Evolutionary conservation across 2,329 filamentous ascomycete species (phyloP).

Genomic region (Ceratocystis ficicola): DNA sequence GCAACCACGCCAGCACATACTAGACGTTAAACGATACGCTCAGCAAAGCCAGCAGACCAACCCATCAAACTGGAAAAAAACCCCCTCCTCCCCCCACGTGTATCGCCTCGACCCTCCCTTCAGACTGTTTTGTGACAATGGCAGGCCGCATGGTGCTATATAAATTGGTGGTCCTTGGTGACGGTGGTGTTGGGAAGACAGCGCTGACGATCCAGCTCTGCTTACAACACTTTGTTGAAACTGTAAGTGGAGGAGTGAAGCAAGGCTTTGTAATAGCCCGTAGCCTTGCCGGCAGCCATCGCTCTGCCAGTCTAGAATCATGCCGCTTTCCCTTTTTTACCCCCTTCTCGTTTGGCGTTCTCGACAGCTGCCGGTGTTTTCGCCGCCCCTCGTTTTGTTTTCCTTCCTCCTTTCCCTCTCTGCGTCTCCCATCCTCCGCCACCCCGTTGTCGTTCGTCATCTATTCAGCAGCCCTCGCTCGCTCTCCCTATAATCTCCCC

Average conservation of each 20-base stretch:
- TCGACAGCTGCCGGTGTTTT: background rate
- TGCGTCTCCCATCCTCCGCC: background rate
- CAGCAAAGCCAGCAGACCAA: background rate
- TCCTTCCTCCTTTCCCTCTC: background rate
- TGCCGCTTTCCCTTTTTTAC: background rate
- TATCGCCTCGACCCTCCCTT: background rate
- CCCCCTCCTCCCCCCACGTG: background rate
- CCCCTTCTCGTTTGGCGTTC: background rate
- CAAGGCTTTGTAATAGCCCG: background rate
- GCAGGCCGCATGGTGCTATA: conserved; percentile 90
- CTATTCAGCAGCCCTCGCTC: background rate
- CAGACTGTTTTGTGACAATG: conserved; percentile 38
- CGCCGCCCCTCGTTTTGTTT: background rate
- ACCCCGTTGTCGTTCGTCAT: background rate
- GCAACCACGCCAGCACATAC: background rate
- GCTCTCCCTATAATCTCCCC: background rate
- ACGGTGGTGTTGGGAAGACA: conserved; percentile 89
- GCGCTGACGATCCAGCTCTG: conserved; percentile 93
- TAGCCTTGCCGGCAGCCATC: background rate
- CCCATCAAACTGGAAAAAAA: background rate
- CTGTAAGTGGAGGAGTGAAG: conserved; percentile 39
- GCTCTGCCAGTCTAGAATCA: background rate
- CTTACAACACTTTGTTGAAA: conserved; percentile 96
- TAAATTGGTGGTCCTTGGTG: conserved; percentile 88
- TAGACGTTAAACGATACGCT: conserved; percentile 4